Conservation (phyloP, 2,329 filamentous ascomycete species). For the Penicillium sumatraense region DNA sequence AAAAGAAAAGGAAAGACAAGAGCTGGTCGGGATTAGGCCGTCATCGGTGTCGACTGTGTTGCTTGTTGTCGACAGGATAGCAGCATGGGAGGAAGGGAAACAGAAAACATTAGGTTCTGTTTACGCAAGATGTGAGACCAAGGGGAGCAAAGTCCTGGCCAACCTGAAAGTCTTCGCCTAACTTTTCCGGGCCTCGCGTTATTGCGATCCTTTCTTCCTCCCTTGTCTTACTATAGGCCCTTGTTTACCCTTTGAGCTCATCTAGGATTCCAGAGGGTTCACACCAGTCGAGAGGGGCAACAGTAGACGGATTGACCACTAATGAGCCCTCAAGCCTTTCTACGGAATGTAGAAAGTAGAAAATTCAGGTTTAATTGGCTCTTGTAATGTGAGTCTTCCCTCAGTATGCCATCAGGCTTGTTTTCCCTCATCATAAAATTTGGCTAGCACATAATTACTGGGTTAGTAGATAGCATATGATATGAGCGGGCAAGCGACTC, state of each 20-base stretch:
- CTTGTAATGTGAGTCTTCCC: no score
- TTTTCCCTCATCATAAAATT: no score
- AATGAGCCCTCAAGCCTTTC: background rate
- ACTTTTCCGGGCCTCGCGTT: background rate
- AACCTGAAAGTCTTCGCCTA: background rate
- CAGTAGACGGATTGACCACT: background rate
- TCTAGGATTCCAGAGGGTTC: constrained; percentile 10
- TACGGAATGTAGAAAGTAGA: constrained; percentile 10
- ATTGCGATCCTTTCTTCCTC: background rate
- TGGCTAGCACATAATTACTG: no score
- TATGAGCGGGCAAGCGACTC: no score
- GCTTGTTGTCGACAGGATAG: constrained; percentile 7
- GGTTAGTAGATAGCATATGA: no score
- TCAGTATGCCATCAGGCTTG: no score
- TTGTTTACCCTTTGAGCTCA: background rate
- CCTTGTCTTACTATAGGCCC: constrained; percentile 1
- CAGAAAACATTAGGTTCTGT: background rate
- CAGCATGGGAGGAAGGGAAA: background rate
- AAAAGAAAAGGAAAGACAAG: constrained; percentile 23
- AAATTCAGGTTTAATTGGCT: background rate
- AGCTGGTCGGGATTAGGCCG: constrained; percentile 16
- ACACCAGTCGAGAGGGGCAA: constrained; percentile 3
- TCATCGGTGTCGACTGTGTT: constrained; percentile 3
- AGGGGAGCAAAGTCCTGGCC: background rate
- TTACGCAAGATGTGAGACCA: background rate